Percentiles rank a stretch among this genome's conserved stretches.
These are phyloP conservation scores for Coemansia sp. DNA, from an alignment of 192 early-diverging fungal genomes.

Conservation along the genomic window DNA sequence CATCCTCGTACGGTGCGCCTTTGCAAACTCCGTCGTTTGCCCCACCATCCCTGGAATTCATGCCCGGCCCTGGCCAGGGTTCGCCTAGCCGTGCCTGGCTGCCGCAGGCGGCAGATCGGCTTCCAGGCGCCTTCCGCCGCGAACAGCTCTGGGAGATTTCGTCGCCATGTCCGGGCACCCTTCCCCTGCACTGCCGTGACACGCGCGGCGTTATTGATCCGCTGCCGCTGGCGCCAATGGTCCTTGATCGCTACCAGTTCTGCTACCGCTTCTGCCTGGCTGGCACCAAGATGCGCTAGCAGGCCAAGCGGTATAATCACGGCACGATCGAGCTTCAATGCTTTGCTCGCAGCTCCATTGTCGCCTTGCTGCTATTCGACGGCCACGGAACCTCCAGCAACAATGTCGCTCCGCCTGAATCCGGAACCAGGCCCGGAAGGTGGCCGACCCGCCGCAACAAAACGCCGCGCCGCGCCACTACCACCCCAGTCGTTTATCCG, in stretches of 20 bases:
- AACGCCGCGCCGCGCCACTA: too few relatives aligned
- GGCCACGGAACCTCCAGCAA: background rate
- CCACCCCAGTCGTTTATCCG: too few relatives aligned
- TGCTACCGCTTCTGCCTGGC: conserved; percentile 43
- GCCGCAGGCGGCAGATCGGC: background rate
- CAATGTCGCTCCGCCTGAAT: background rate
- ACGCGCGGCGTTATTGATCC: conserved; percentile 36
- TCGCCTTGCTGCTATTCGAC: conserved; percentile 19
- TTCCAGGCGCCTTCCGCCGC: conserved; percentile 8
- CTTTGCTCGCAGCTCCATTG: conserved; percentile 28
- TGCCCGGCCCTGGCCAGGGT: background rate
- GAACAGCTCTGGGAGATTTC: conserved; percentile 44
- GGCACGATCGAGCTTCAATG: conserved; percentile 26
- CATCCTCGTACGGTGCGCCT: background rate
- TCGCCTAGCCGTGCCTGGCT: background rate
- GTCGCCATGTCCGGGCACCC: conserved; percentile 23
- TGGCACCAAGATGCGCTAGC: conserved; percentile 42
- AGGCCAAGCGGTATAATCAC: conserved; percentile 3
- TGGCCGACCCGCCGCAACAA: background rate
- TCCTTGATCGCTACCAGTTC: conserved; percentile 42
- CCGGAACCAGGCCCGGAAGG: background rate
- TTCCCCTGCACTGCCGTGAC: conserved; percentile 46
- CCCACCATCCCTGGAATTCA: background rate
- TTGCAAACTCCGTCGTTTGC: background rate
- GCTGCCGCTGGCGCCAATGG: conserved; percentile 36